phyloP scores from a whole-genome alignment of 768 basidiomycete genomes.

The Cubamyces sp. region DNA sequence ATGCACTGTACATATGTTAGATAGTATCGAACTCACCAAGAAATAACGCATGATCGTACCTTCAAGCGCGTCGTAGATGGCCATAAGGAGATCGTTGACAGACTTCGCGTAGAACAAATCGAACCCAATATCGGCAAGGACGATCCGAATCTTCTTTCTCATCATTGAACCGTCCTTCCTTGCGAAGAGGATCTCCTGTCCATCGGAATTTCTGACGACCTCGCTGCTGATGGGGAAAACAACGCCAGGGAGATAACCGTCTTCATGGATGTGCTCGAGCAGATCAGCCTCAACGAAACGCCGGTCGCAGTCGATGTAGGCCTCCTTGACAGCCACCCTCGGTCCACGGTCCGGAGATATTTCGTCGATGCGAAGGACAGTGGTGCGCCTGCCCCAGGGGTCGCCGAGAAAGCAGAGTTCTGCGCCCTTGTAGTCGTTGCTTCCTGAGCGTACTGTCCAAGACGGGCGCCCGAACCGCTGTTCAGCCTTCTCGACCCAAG shows the following conservation, averaged over 20 bases:
- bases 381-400: conserved; percentile 7
- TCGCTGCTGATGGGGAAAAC: neutral
- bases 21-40: neutral
- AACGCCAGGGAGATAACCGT: conserved; percentile 1
- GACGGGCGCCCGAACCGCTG: neutral
- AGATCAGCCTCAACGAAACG: conserved; percentile 55
- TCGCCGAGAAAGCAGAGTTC: neutral
- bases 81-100: neutral
- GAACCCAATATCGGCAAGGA: neutral
- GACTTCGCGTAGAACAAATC: neutral
- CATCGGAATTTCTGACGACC: neutral
- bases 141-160: neutral
- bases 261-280: neutral
- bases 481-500: neutral
- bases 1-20: neutral
- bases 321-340: neutral
- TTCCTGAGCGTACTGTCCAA: neutral
- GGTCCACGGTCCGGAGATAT: neutral
- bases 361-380: neutral
- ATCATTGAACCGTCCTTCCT: no score
- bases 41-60: neutral
- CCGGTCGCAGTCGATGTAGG: neutral
- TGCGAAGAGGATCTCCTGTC: no score
- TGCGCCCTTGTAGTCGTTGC: neutral
- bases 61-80: neutral